Conservation (phyloP, 202 grass and related monocot genomes). For the Zizania palustris region DNA sequence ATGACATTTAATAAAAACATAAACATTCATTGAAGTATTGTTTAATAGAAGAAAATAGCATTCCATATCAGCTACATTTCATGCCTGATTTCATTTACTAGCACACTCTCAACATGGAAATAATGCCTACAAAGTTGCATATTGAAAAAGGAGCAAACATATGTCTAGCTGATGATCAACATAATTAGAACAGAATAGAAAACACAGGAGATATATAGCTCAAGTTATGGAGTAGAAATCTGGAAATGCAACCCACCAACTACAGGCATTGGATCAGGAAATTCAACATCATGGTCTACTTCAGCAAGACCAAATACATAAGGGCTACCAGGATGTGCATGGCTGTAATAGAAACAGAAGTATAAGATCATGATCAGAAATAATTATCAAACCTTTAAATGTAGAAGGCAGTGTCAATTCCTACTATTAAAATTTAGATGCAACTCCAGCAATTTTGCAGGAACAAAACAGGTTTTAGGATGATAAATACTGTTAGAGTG, state of each 20-base stretch:
- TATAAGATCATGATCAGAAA: slow-evolving; percentile 30
- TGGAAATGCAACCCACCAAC: slow-evolving; percentile 66
- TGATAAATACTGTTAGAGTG: too few species aligned
- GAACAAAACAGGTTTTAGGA: not conserved
- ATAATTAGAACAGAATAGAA: not conserved
- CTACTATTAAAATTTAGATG: slow-evolving; percentile 9
- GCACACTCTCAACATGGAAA: slow-evolving; percentile 1
- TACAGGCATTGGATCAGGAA: slow-evolving; percentile 98
- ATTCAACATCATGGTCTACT: slow-evolving; percentile 92
- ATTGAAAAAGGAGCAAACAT: slow-evolving; percentile 16
- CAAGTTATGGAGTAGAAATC: slow-evolving; percentile 35
- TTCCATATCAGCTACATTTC: slow-evolving; percentile 5
- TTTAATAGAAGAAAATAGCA: slow-evolving; percentile 11
- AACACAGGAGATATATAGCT: slow-evolving; percentile 36
- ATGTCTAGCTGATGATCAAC: not conserved
- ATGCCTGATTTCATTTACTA: not conserved
- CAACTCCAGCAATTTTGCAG: slow-evolving; percentile 24
- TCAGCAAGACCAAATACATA: slow-evolving; percentile 97
- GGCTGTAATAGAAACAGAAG: slow-evolving; percentile 56
- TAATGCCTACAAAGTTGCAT: slow-evolving; percentile 1
- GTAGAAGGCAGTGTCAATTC: slow-evolving; percentile 20
- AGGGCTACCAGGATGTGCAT: slow-evolving; percentile 97
- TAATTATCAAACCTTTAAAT: slow-evolving; percentile 19
- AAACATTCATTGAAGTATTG: not conserved
- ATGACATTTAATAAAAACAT: slow-evolving; percentile 4